These are phyloP conservation scores for Craterostigma plantagineum DNA, from an alignment of 257 asterid genomes.

Conservation along the genomic window DNA sequence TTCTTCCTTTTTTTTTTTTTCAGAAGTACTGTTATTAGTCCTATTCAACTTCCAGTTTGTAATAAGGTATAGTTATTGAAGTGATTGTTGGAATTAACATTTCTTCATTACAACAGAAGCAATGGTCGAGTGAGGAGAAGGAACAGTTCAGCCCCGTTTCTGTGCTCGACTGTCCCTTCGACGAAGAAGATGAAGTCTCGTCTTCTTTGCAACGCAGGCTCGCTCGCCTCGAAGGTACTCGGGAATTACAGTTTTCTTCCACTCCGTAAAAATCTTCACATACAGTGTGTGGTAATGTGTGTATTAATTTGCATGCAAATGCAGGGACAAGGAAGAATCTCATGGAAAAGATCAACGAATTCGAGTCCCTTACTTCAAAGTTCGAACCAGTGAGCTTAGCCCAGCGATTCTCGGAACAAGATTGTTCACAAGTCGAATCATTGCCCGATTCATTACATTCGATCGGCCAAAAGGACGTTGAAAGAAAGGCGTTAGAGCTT, in stretches of 20 bases:
- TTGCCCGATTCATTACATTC: slow-evolving; percentile 8
- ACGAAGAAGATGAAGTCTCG: slow-evolving; percentile 67
- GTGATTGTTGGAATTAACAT: too few relatives aligned
- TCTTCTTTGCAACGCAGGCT: slow-evolving; percentile 45
- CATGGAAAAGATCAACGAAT: slow-evolving; percentile 35
- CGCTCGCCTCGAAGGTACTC: slow-evolving; percentile 34
- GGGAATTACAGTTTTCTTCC: neutral
- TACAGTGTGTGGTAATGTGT: too few relatives aligned
- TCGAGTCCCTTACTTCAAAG: slow-evolving; percentile 42
- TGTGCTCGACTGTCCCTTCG: slow-evolving; percentile 63
- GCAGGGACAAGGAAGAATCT: slow-evolving; percentile 47
- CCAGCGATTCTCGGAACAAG: slow-evolving; percentile 18
- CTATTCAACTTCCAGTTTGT: too few relatives aligned
- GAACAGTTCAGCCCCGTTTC: slow-evolving; percentile 88
- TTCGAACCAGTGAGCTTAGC: slow-evolving; percentile 46
- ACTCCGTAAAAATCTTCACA: neutral
- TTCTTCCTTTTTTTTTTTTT: too few relatives aligned
- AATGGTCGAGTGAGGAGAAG: slow-evolving; percentile 43
- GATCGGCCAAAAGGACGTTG: slow-evolving; percentile 10
- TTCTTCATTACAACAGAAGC: slow-evolving; percentile 21
- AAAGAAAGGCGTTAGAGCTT: slow-evolving; percentile 17
- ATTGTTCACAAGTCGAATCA: slow-evolving; percentile 23
- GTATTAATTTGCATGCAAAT: neutral
- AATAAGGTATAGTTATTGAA: too few relatives aligned
- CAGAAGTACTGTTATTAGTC: too few relatives aligned